phyloP scores from a whole-genome alignment of 305 asterid species.

The Fraxinus greggii region DNA sequence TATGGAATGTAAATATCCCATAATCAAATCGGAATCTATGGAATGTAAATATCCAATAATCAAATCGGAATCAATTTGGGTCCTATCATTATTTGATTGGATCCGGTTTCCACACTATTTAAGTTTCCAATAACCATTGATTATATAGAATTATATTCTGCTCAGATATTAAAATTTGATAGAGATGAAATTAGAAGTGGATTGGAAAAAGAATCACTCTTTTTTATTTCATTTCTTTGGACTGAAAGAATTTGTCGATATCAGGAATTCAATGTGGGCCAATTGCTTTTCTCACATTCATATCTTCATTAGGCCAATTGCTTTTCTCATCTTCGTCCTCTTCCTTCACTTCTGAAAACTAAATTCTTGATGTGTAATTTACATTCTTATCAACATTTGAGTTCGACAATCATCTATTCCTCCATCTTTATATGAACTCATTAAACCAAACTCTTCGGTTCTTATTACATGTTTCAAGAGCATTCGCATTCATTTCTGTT shows the following conservation, averaged over 20 bases:
- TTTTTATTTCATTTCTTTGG: neutral
- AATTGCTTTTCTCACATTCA: neutral
- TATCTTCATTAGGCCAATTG: neutral
- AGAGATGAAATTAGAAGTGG: neutral
- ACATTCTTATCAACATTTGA: neutral
- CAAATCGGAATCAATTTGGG: too few species aligned
- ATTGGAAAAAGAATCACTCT: neutral
- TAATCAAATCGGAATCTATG: too few species aligned
- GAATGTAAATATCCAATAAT: too few species aligned
- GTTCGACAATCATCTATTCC: neutral
- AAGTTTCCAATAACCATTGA: conserved; percentile 5
- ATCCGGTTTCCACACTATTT: neutral
- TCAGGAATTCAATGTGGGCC: neutral
- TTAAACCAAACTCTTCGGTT: neutral
- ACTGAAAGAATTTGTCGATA: neutral
- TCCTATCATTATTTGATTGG: too few species aligned
- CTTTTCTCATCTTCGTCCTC: neutral
- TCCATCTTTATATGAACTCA: neutral
- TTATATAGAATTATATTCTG: neutral
- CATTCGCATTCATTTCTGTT: neutral
- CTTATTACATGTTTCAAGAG: neutral
- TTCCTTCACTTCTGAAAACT: neutral
- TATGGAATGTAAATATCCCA: too few species aligned
- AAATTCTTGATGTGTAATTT: neutral
- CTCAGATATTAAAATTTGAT: neutral